Base-by-base conservation (phyloP, 2,329 filamentous ascomycete genomes). In the Cryoendolithus antarcticus region DNA sequence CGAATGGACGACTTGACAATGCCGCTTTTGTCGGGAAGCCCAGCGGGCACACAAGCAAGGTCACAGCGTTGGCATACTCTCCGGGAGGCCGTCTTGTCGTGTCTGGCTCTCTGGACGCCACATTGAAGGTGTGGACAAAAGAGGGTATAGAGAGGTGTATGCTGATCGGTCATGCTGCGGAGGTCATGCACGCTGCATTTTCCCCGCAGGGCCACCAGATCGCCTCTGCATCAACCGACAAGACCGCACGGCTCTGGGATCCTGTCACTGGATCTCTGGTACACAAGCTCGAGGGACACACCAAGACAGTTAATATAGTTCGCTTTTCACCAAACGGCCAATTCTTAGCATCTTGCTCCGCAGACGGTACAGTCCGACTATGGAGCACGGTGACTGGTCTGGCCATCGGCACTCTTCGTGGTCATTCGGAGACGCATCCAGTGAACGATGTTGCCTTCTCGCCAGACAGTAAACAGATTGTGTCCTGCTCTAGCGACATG, bases 381-480 rank as follows among this genome's bases (percentile, higher is more conserved):
- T 96, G 88, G 86, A 75, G 88, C 44, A 80, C 80, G 27, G 80
- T 86, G 42, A 82, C 80, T 47, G 77, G 74, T 45, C 74, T 71
- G 54, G 96, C 95, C 62, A 76, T 94, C 50, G 80, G 81, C 54
- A 94, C 86, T 0, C 71, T 96, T 24, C 75, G 88, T 39, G 91
- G 86, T 6, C 91, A 96, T 61, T 27, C 24, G 24, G 24, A 27
- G 24, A 88, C 86, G 3, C 86, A 82, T 1, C 81, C 88, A 2
- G 88, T 96, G 10, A 96, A 95, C 58, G 86, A 93, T 64, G 86
- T 83, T 53, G 80, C 82, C 32, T 98, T 95, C 66, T 93, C 84
- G 8, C 83, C 91, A 2, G 91, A 98, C 60, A 77, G 80, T 5
- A 80, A 84, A 30, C 74, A 73, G 32, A 65, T 96, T 4, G 88